phyloP scores from a whole-genome alignment of 345 rosid species.

The Ailanthus altissimus region DNA sequence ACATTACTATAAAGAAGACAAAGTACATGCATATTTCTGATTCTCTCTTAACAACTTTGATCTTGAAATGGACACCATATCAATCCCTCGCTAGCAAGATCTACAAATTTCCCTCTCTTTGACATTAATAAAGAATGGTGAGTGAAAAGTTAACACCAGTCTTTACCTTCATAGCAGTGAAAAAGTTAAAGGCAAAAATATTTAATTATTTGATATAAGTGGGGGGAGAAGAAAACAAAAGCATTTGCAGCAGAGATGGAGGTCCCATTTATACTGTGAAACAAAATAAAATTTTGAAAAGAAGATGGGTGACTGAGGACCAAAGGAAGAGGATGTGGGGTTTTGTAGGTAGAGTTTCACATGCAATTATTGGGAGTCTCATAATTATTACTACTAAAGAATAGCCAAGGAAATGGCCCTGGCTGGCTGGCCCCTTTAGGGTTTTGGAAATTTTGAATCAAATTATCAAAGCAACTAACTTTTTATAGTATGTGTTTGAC shows the following conservation, averaged over 20 bases:
- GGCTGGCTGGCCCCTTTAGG: not conserved
- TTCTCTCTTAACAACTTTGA: not conserved
- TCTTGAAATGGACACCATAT: not conserved
- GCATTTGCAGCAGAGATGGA: not conserved
- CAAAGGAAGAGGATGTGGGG: not conserved
- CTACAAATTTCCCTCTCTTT: slow-evolving; percentile 7
- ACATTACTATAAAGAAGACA: not conserved
- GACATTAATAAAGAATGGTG: not conserved
- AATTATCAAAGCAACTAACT: not conserved
- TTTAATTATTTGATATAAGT: not conserved
- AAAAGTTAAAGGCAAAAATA: not conserved
- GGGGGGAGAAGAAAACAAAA: not conserved
- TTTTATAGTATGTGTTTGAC: not conserved
- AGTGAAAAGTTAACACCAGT: not conserved
- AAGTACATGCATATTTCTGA: not conserved
- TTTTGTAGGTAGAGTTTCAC: not conserved
- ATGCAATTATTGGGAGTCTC: slow-evolving; percentile 14
- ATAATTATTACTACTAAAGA: not conserved
- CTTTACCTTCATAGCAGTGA: not conserved
- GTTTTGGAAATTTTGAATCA: not conserved
- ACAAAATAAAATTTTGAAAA: not conserved
- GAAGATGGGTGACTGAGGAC: not conserved
- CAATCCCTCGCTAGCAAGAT: too few species aligned
- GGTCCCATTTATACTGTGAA: not conserved
- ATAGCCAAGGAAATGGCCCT: not conserved